phyloP scores from a whole-genome alignment of 2,329 filamentous ascomycete genomes.

The Colletotrichum spaethianum region DNA sequence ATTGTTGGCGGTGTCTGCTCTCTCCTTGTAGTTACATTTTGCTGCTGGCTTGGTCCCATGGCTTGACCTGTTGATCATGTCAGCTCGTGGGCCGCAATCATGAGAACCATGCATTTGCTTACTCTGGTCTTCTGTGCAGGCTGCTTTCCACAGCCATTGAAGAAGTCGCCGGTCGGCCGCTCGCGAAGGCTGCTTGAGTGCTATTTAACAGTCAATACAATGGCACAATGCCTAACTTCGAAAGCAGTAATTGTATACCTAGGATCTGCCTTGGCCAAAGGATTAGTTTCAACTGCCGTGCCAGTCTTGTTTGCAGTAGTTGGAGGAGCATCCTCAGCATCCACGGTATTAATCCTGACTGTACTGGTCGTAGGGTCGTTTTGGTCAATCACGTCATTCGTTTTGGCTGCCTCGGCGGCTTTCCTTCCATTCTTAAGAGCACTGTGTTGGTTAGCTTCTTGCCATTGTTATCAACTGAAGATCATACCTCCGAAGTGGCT shows the following conservation, averaged over 20 bases:
- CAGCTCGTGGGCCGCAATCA: background rate
- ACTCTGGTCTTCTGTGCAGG: background rate
- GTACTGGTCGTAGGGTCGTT: too few species aligned
- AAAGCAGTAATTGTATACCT: background rate
- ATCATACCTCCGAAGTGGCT: slow-evolving; percentile 20
- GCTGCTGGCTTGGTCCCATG: background rate
- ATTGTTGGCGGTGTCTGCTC: background rate
- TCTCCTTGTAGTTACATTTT: background rate
- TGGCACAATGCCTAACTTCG: background rate
- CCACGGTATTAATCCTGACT: background rate
- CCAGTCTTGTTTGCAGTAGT: background rate
- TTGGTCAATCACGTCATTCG: background rate
- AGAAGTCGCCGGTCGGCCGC: slow-evolving; percentile 3
- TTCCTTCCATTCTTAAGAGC: slow-evolving; percentile 22
- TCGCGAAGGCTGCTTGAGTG: background rate
- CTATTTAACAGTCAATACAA: background rate
- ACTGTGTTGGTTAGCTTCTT: slow-evolving; percentile 6
- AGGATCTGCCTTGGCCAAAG: background rate
- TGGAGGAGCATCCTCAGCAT: background rate
- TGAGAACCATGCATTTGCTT: background rate
- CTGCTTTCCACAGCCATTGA: slow-evolving; percentile 21
- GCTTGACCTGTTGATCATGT: background rate
- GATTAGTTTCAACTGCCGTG: background rate
- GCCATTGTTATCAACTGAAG: background rate
- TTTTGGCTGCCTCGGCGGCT: background rate